Conservation (phyloP, 2,329 filamentous ascomycete genomes). For the Colletotrichum paranaense region DNA sequence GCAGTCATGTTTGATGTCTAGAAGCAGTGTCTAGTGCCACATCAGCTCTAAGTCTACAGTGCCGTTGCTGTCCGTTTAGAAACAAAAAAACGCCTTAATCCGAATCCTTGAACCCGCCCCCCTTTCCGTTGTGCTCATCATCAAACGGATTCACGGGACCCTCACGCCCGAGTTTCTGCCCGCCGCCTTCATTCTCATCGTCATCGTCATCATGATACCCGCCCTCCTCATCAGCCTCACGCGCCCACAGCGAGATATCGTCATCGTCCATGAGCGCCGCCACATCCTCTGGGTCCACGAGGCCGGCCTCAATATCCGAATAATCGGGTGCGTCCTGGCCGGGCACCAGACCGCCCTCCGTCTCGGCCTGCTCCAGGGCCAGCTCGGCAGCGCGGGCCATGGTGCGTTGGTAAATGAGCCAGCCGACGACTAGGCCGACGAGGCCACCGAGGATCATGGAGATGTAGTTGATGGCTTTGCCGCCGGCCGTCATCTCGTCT, state of each 20-base stretch:
- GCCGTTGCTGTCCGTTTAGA: not conserved
- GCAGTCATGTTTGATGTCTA: not conserved
- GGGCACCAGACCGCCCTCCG: constrained; percentile 36
- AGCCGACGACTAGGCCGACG: constrained; percentile 81
- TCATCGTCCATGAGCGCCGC: constrained; percentile 69
- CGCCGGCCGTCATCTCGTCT: constrained; percentile 82
- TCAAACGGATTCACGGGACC: constrained; percentile 4
- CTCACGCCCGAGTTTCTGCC: constrained; percentile 4
- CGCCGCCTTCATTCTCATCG: constrained; percentile 39
- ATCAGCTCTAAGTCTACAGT: constrained; percentile 12
- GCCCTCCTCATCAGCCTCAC: constrained; percentile 48
- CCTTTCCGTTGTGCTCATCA: not conserved
- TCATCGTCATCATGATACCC: constrained; percentile 46
- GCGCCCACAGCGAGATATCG: constrained; percentile 69
- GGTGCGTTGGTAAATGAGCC: constrained; percentile 83
- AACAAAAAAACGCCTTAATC: constrained; percentile 4
- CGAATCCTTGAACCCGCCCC: constrained; percentile 15
- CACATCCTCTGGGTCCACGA: constrained; percentile 60
- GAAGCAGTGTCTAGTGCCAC: not conserved
- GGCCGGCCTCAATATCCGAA: constrained; percentile 56
- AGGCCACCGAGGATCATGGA: constrained; percentile 79
- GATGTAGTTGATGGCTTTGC: constrained; percentile 85
- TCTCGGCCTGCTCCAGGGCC: constrained; percentile 55
- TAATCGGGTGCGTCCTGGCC: constrained; percentile 43
- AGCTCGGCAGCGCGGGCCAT: constrained; percentile 72